These are phyloP conservation scores for Corrigiola litoralis DNA, from an alignment of 179 eudicot species.

Conservation along the genomic window DNA sequence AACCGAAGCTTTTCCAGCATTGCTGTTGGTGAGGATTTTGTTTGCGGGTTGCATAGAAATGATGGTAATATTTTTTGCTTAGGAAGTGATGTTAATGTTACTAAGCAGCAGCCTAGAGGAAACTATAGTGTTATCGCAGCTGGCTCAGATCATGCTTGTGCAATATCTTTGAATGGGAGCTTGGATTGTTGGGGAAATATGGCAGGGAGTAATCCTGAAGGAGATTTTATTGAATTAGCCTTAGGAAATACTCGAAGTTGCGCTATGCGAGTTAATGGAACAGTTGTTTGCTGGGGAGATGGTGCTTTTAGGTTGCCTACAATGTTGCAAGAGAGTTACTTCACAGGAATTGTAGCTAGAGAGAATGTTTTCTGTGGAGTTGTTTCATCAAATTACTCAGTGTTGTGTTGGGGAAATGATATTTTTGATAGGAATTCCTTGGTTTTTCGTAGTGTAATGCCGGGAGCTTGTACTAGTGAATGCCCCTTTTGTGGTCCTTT, in stretches of 20 bases:
- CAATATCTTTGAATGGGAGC: conserved; percentile 34
- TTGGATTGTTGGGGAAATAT: conserved; percentile 69
- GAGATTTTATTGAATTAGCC: conserved; percentile 46
- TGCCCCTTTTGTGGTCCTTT: conserved; percentile 52
- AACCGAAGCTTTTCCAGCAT: conserved; percentile 28
- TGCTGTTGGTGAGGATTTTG: conserved; percentile 58
- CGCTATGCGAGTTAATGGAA: conserved; percentile 42
- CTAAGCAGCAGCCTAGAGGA: conserved; percentile 35
- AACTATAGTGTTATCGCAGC: conserved; percentile 43
- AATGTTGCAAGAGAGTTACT: conserved; percentile 25
- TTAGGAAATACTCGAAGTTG: conserved; percentile 65
- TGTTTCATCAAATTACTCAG: conserved; percentile 29
- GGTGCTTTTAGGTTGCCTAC: conserved; percentile 37
- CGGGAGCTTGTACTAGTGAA: conserved; percentile 49
- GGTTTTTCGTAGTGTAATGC: conserved; percentile 46
- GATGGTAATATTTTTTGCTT: conserved; percentile 43
- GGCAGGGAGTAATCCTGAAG: conserved; percentile 30
- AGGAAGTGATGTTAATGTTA: conserved; percentile 11
- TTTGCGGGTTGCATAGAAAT: conserved; percentile 50
- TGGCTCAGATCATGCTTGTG: conserved; percentile 49
- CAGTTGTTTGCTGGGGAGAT: conserved; percentile 75
- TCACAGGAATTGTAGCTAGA: conserved; percentile 44
- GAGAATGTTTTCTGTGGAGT: conserved; percentile 64
- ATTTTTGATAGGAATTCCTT: conserved; percentile 25
- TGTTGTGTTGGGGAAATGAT: conserved; percentile 71